Conservation (phyloP, 169 alveolate species). For the Miamiensis avidus region DNA sequence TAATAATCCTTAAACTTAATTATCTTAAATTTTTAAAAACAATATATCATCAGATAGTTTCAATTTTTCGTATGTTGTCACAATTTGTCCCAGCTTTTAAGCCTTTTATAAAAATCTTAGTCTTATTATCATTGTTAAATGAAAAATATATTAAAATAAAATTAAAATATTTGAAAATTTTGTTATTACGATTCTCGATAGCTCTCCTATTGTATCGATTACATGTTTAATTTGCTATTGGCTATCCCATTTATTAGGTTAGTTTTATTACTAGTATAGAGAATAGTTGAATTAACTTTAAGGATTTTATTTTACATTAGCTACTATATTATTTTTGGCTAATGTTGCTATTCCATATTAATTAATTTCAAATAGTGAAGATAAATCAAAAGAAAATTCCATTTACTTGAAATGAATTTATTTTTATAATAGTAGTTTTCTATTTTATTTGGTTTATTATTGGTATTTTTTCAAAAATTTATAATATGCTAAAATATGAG, state of each 20-base stretch:
- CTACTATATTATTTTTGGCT: not conserved
- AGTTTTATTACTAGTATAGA: too few relatives aligned
- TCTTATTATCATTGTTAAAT: not conserved
- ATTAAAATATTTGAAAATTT: too few relatives aligned
- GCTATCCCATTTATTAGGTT: too few relatives aligned
- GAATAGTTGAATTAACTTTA: not conserved
- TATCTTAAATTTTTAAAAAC: constrained; percentile 67
- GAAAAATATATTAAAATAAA: not conserved
- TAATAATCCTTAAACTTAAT: constrained; percentile 67
- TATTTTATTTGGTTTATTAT: too few relatives aligned
- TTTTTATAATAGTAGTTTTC: too few relatives aligned
- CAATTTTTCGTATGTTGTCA: constrained; percentile 50
- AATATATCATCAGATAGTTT: constrained; percentile 49
- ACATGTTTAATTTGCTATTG: too few relatives aligned
- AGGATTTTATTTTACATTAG: not conserved
- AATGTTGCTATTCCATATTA: not conserved
- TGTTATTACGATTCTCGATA: not conserved
- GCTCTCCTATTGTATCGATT: not conserved
- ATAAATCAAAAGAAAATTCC: constrained; percentile 8
- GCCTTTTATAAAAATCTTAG: constrained; percentile 27
- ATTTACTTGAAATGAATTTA: too few relatives aligned
- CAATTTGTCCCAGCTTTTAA: constrained; percentile 48
- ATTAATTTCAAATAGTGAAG: not conserved
- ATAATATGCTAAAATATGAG: too few relatives aligned
- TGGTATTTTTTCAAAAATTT: too few relatives aligned